Base-by-base conservation (phyloP, 228 moss, liverwort and hornwort genomes). In the Sphagnum fallax region DNA sequence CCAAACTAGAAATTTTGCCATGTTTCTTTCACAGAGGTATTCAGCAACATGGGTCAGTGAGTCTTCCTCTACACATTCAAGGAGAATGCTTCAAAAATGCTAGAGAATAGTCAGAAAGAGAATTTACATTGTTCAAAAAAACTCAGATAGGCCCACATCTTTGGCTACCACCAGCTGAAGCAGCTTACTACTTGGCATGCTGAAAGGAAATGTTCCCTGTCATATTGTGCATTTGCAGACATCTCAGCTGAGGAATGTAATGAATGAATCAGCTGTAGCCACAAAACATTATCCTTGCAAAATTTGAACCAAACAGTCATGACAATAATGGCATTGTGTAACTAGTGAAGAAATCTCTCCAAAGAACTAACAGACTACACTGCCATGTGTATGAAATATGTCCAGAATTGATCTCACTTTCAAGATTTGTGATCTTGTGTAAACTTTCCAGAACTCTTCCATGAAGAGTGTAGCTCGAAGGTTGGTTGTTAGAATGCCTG, bases 401-500 rank as follows among this genome's bases (percentile, higher is more conserved):
- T 65, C 9, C 64, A 65, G 32, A 8, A 16, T 0, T 49, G 16
- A 51, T 49, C 78, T 74, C 69, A 86, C 86, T 80, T 86, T 80
- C 71, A 82, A 64, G 53, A 86, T 86, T 65, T 86, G 86, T 14
- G 82, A 82, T 67, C 82, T 78, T 2, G 86, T 86, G 72, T 86
- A 80, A 50, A 76, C 75, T 74, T 86, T 86, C 86, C 86, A 86
- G 66, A 86, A 86, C 80, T 82, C 82, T 74, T 86, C 86, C 80
- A 86, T 86, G 69, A 86, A 86, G 80, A 86, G 80, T 57, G 86
- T 80, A 62, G 86, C 86, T 67, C 75, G 82, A 80, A 86, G 80
- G 63, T 76, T 86, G 59, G 86, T 86, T 48, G 80, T 82, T 12
- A 67, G 77, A 73, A 83, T 80, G 60, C 80, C 80, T 0, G 86